A percentile compares a stretch with the other conserved stretches of the same genome.
These are phyloP conservation scores for Neopestalotiopsis clavispora DNA, from an alignment of 2,329 filamentous ascomycete species.

Conservation along the genomic window DNA sequence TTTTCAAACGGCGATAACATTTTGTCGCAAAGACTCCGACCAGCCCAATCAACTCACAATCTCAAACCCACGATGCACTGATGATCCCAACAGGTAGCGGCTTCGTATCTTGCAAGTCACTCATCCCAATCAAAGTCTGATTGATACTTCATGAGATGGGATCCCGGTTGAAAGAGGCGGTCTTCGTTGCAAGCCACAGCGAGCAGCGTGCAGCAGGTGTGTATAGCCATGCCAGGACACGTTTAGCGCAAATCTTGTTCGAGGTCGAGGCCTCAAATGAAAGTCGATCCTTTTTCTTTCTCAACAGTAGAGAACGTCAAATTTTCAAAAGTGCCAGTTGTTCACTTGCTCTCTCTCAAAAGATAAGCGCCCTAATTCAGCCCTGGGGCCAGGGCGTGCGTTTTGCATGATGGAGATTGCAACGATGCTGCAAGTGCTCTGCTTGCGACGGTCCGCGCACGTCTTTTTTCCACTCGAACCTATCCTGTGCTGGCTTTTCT, in stretches of 20 bases:
- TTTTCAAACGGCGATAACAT: not conserved
- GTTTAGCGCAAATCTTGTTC: not conserved
- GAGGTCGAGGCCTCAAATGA: not conserved
- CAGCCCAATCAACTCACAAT: not conserved
- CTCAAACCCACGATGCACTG: not conserved
- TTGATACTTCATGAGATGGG: not conserved
- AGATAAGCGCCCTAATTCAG: too few relatives aligned
- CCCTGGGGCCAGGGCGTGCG: too few relatives aligned
- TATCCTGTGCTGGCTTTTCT: not conserved
- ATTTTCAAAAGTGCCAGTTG: too few relatives aligned
- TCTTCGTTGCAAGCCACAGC: not conserved
- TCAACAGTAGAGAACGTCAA: too few relatives aligned
- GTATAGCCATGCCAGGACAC: not conserved
- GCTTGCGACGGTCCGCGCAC: not conserved
- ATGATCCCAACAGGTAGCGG: not conserved
- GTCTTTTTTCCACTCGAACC: not conserved
- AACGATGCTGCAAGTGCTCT: too few relatives aligned
- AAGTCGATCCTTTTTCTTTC: not conserved
- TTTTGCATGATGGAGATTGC: too few relatives aligned
- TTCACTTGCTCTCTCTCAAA: too few relatives aligned
- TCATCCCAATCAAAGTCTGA: not conserved
- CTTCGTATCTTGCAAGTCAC: not conserved
- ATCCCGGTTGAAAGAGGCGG: not conserved
- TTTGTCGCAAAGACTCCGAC: not conserved
- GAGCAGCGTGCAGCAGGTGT: not conserved